A percentile compares a stretch with the other conserved stretches of the same genome.
phyloP scores from a whole-genome alignment of 805 yeast genomes.

The Yamadazyma tumulicola region DNA sequence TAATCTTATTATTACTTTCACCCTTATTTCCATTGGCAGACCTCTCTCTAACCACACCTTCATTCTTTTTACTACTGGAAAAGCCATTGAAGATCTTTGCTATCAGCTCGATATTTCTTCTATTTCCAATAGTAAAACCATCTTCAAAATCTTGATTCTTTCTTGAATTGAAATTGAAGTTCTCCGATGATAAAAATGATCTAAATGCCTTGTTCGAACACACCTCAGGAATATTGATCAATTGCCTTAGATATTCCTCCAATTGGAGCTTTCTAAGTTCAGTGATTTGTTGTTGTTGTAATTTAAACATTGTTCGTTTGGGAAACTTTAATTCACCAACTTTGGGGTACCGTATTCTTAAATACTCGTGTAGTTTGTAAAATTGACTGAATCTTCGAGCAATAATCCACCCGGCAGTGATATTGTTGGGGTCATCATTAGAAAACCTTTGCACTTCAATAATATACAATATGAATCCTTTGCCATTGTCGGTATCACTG shows the following conservation, averaged over 20 bases:
- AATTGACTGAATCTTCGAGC: constrained; percentile 88
- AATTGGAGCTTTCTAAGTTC: constrained; percentile 62
- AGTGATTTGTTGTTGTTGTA: constrained; percentile 59
- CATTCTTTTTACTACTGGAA: constrained; percentile 14
- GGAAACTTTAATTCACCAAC: constrained; percentile 53
- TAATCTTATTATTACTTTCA: constrained; percentile 9
- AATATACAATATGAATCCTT: constrained; percentile 65
- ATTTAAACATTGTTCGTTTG: constrained; percentile 61
- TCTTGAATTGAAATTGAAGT: constrained; percentile 38
- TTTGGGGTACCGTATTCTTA: constrained; percentile 49
- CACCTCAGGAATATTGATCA: constrained; percentile 62
- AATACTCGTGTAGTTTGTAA: constrained; percentile 61
- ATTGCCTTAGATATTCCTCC: constrained; percentile 55
- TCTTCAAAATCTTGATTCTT: constrained; percentile 27
- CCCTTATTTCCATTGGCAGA: constrained; percentile 1
- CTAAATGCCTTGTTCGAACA: constrained; percentile 74
- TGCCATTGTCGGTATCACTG: constrained; percentile 48
- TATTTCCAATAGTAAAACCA: constrained; percentile 7
- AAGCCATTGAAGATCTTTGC: constrained; percentile 24
- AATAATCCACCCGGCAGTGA: constrained; percentile 82
- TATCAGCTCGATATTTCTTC: constrained; percentile 24
- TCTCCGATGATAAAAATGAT: constrained; percentile 72
- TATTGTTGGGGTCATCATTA: constrained; percentile 37
- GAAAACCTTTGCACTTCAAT: constrained; percentile 65
- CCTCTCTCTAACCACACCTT: not conserved